Evolutionary conservation across 2,329 filamentous ascomycete species (phyloP), one percentile per base, ranked within the genome.

Genomic region (Aureobasidium namibiae): DNA sequence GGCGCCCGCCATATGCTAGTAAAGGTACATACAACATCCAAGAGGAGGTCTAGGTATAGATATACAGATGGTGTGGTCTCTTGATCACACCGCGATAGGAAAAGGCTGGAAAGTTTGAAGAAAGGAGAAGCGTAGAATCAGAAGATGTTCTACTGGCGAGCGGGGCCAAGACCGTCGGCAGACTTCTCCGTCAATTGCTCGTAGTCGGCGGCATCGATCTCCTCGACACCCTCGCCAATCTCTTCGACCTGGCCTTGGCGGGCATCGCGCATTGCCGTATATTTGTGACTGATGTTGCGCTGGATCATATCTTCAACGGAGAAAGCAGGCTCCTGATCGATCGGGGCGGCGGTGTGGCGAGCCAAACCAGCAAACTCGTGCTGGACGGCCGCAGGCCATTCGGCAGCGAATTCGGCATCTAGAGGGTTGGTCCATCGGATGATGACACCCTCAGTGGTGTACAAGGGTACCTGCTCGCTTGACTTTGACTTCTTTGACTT

Each of bases 361-460:
- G 62, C 45, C 52, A 67, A 60, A 54, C 68, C 69, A 63, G 72
- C 67, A 10, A 57, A 61, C 39, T 64, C 63, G 56, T 73, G 72
- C 26, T 62, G 29, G 16, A 74, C 67, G 2, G 53, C 62, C 8
- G 59, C 50, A 3, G 72, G 72, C 72, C 72, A 74, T 16, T 52
- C 54, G 29, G 66, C 63, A 8, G 71, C 72, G 59, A 65, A 72
- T 48, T 73, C 70, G n/a, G 69, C 67, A 61, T 74, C 72, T n/a
- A 72, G 61, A 1, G 67, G 59, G 62, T 74, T 68, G n/a, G 66
- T 63, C 72, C 72, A 74, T 50, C 67, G 62, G 49, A 74, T 64
- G 8, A 54, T 65, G 10, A 72, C 63, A 48, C 68, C 69, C 41
- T 69, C 61, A 26, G 62, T 61, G 29, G 61, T 63, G 61, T 66